These are phyloP conservation scores for Coemansia sp. DNA, from an alignment of 192 early-diverging fungal genomes.

Conservation along the genomic window DNA sequence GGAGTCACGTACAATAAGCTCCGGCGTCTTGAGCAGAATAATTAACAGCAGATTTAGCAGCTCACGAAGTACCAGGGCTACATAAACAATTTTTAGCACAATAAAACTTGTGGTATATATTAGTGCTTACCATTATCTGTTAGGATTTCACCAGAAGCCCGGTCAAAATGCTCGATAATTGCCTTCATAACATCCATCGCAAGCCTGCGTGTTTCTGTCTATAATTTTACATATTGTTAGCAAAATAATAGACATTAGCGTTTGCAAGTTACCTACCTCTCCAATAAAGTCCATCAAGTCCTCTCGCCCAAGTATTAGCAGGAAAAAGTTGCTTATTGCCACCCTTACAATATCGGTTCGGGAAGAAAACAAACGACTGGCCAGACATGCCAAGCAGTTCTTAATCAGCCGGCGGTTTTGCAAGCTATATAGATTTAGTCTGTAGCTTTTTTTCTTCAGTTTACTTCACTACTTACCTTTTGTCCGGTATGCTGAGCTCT, in stretches of 20 bases:
- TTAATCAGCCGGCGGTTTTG: slow-evolving; percentile 26
- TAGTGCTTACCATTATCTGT: slow-evolving; percentile 1
- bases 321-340: slow-evolving; percentile 16
- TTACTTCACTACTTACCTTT: slow-evolving; percentile 15
- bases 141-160: slow-evolving; percentile 3
- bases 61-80: slow-evolving; percentile 33
- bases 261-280: slow-evolving; percentile 13
- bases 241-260: too few relatives aligned
- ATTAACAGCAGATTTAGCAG: slow-evolving; percentile 8
- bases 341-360: slow-evolving; percentile 18
- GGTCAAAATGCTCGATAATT: slow-evolving; percentile 36
- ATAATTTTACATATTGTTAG: not conserved
- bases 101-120: not conserved
- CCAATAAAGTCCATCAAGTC: slow-evolving; percentile 21
- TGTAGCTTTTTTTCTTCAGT: too few relatives aligned
- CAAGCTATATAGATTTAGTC: slow-evolving; percentile 14
- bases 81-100: not conserved
- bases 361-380: slow-evolving; percentile 32
- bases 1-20: slow-evolving; percentile 25
- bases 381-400: slow-evolving; percentile 24
- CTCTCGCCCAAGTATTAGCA: slow-evolving; percentile 14
- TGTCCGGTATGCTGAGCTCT: slow-evolving; percentile 37
- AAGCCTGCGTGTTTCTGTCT: slow-evolving; percentile 17
- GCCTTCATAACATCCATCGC: slow-evolving; percentile 34
- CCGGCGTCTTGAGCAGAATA: slow-evolving; percentile 22